Conservation (phyloP, 2,329 filamentous ascomycete species). For the Cercospora beticola region DNA sequence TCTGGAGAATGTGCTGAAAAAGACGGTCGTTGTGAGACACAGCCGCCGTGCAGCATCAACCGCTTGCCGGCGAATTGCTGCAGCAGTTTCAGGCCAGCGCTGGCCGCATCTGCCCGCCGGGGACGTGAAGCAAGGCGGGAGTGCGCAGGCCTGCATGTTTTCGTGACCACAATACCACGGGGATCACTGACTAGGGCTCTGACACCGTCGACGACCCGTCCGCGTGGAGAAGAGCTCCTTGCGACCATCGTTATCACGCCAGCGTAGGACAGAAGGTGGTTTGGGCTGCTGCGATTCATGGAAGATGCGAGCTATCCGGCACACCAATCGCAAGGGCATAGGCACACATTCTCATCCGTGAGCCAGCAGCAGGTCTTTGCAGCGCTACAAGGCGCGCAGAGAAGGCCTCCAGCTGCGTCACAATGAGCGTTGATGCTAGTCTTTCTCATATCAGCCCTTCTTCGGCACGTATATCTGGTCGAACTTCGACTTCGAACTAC, state of each 20-base stretch:
- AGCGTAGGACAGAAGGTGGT: slow-evolving; percentile 12
- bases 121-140: neutral
- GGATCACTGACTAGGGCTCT: neutral
- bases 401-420: slow-evolving; percentile 15
- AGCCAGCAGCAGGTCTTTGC: slow-evolving; percentile 25
- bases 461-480: slow-evolving; percentile 17
- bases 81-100: neutral
- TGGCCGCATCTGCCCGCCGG: neutral
- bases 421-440: slow-evolving; percentile 34
- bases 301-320: slow-evolving; percentile 30
- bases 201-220: neutral
- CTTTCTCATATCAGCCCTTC: slow-evolving; percentile 23
- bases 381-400: slow-evolving; percentile 20
- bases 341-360: slow-evolving; percentile 36
- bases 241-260: slow-evolving; percentile 17
- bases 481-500: slow-evolving; percentile 13
- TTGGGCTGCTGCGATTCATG: slow-evolving; percentile 18
- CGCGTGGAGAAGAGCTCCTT: neutral
- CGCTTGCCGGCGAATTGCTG: neutral
- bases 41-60: neutral
- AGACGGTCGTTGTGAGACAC: neutral
- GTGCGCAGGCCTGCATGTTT: neutral
- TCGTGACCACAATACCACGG: neutral
- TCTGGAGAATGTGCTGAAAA: neutral
- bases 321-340: slow-evolving; percentile 39